Percentiles rank a stretch among this genome's conserved stretches.
phyloP scores from a whole-genome alignment of 225 moss, liverwort and hornwort species.

The Rhytidiadelphus loreus region DNA sequence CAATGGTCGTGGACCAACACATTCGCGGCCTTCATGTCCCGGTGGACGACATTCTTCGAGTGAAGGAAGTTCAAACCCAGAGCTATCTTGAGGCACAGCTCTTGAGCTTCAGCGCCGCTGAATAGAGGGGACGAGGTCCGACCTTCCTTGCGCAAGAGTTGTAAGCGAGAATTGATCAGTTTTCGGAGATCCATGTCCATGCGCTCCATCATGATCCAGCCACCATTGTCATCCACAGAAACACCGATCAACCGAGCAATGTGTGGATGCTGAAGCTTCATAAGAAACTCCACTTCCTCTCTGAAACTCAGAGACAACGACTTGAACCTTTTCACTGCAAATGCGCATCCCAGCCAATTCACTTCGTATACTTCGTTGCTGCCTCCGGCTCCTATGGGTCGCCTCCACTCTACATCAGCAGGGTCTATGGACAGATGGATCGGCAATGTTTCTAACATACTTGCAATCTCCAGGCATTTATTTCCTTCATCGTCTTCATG shows the following conservation, averaged over 20 bases:
- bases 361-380: neutral
- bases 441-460: neutral
- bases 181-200: neutral
- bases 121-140: neutral
- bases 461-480: neutral
- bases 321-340: slow-evolving; percentile 17
- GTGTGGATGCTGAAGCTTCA: slow-evolving; percentile 13
- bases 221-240: neutral
- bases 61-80: slow-evolving; percentile 16
- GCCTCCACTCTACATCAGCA: neutral
- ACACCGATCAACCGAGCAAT: slow-evolving; percentile 10
- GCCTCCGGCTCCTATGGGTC: neutral
- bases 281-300: neutral
- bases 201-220: slow-evolving; percentile 16
- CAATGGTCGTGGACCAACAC: neutral
- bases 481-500: neutral
- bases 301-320: neutral
- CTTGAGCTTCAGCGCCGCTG: neutral
- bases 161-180: neutral
- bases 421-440: neutral
- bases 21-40: slow-evolving; percentile 1
- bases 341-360: slow-evolving; percentile 10
- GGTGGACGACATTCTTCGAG: neutral
- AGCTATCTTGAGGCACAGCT: slow-evolving; percentile 2
- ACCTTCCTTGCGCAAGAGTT: neutral